Evolutionary conservation across 768 basidiomycete genomes (phyloP), one percentile per base, ranked within the genome.

Genomic region (Tricholoma sp.): DNA sequence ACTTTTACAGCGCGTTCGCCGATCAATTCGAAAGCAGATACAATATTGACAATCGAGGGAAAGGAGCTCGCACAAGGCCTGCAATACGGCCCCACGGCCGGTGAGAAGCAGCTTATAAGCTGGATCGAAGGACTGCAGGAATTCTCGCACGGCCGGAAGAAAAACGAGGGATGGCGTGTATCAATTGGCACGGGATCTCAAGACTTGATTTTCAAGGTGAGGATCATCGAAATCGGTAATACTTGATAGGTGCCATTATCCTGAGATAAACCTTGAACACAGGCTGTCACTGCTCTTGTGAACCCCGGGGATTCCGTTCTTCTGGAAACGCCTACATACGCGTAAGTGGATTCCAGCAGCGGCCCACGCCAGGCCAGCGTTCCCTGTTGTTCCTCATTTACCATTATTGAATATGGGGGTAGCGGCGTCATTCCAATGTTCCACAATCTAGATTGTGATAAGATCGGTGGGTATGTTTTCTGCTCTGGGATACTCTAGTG

Each of bases 161-260:
- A 63, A 42, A 79, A 75, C 2, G 83, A 82, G 61, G 86, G 84
- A 6, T 98, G 94, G 94, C 74, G 76, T 42, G 68, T 49, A 10
- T 85, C 82, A 41, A 73, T 97, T 9, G 93, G 94, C 1, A 78
- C 79, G 39, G 95, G 95, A 10, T 91, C 90, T 44, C 95, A 97
- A 71, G 94, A 97, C 75, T 67, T 93, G 60, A 82, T 98, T 50
- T 88, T 79, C 74, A 97, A 95, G 81, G 93, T 89, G 53, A 4
- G 13, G 75, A 61, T 53, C 3, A 52, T 29, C 33, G 28, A 36
- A 48, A 42, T n/a, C 31, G 41, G 34, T 17, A 24, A 33, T 18
- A 9, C 47, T 42, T 36, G 45, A 34, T 48, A 51, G 51, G 47
- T 39, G 55, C 20, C 45, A 53, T 33, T 44, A 29, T 71, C 31